A percentile compares a stretch with the other conserved stretches of the same genome.
These are phyloP conservation scores for Lachancea sp. DNA, from an alignment of 805 yeast species.

Conservation along the genomic window DNA sequence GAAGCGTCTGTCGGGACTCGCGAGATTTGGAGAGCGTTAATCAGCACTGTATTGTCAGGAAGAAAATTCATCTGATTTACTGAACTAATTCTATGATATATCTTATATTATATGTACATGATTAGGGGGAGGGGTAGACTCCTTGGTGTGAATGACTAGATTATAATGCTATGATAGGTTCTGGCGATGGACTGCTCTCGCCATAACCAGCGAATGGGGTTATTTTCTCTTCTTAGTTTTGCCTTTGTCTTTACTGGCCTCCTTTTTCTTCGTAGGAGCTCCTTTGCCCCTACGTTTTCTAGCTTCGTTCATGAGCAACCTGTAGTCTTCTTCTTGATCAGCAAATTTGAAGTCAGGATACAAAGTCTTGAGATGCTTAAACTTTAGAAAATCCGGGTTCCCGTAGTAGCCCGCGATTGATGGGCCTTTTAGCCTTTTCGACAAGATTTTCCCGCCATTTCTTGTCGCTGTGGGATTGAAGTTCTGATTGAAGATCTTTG, in stretches of 20 bases:
- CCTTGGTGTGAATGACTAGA: too few species aligned
- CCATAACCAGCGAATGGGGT: background rate
- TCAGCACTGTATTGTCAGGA: constrained; percentile 5
- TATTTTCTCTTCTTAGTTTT: constrained; percentile 36
- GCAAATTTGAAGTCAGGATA: constrained; percentile 45
- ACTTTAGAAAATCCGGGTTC: constrained; percentile 59
- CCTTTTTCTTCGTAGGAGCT: constrained; percentile 72
- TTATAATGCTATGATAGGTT: background rate
- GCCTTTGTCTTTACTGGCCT: constrained; percentile 33
- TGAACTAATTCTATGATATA: background rate
- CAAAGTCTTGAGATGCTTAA: constrained; percentile 50
- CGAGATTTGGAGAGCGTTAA: constrained; percentile 17
- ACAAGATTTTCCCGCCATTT: constrained; percentile 67
- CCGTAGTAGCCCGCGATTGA: constrained; percentile 69
- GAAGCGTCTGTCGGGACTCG: constrained; percentile 29
- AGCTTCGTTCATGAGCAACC: constrained; percentile 55
- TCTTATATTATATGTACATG: constrained; percentile 1
- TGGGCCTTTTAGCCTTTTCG: constrained; percentile 66
- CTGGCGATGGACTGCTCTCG: background rate
- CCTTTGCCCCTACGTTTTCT: constrained; percentile 85
- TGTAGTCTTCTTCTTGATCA: constrained; percentile 64
- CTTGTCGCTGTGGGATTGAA: constrained; percentile 62
- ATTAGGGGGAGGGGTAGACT: background rate
- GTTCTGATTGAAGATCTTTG: constrained; percentile 60
- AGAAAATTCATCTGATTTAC: background rate